These are phyloP conservation scores for Stachybotrys elegans DNA, from an alignment of 2,329 filamentous ascomycete species.

Conservation along the genomic window DNA sequence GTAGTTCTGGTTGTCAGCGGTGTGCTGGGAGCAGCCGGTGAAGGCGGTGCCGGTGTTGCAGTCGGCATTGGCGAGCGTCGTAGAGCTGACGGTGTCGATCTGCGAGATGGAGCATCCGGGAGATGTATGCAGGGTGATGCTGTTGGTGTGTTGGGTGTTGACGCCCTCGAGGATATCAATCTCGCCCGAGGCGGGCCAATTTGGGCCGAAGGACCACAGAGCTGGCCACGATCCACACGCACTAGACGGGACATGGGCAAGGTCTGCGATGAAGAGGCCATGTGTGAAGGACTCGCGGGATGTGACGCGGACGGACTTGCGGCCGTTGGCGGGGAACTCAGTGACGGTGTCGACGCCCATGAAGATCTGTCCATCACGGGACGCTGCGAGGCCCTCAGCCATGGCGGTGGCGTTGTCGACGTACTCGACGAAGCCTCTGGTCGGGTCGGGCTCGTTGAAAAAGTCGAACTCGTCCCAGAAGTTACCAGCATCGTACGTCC, in stretches of 20 bases:
- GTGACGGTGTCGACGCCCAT: constrained; percentile 65
- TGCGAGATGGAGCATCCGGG: constrained; percentile 53
- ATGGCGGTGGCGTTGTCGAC: constrained; percentile 54
- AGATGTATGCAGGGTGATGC: constrained; percentile 64
- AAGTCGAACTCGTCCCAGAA: constrained; percentile 55
- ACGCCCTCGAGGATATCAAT: constrained; percentile 80
- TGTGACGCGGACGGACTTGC: constrained; percentile 64
- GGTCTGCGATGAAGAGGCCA: constrained; percentile 68
- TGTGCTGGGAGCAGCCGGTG: constrained; percentile 55
- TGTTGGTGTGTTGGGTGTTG: constrained; percentile 54
- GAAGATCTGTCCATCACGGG: constrained; percentile 51
- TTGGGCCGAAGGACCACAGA: constrained; percentile 62
- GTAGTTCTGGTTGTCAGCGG: constrained; percentile 49
- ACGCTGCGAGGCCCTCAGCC: constrained; percentile 52
- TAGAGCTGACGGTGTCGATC: constrained; percentile 39
- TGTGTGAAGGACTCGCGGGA: constrained; percentile 62
- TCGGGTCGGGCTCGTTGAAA: constrained; percentile 59
- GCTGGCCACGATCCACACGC: constrained; percentile 73
- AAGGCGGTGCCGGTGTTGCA: constrained; percentile 52
- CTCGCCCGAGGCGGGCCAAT: constrained; percentile 68
- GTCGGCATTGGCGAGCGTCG: constrained; percentile 41
- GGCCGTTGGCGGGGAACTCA: constrained; percentile 50
- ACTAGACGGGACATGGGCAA: constrained; percentile 70
- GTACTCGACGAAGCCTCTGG: constrained; percentile 70
- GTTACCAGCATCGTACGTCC: constrained; percentile 45